Base-by-base conservation (phyloP, 2,329 filamentous ascomycete species). In the Pleurostoma richardsiae region DNA sequence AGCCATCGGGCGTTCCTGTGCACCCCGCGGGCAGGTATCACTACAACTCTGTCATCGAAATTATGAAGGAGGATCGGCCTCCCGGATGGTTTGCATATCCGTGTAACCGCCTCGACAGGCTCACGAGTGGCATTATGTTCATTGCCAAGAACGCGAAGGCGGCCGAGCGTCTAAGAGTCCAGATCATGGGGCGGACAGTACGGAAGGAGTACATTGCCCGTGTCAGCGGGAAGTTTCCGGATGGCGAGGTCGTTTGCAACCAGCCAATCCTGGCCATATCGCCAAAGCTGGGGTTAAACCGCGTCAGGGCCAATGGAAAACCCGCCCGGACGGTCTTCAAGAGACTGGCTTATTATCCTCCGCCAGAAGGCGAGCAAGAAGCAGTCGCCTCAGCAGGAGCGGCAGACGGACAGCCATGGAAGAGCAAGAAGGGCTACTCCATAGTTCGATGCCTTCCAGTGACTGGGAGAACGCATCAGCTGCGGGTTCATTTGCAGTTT, bases 91-190 rank as follows among this genome's bases (percentile, higher is more conserved):
- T 76, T 44, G 77, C 81, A 2, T 68, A 80, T 51, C 82, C 94
- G 0, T 97, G 92, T 70, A 96, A 99, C 60, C 78, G 94, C n/a
- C 80, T 99, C 29, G 94, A 99, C 63, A 78, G 94, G 44, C 71
- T 99, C 57, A 99, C 94, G 0, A 96, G 90, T 57, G 94, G 94
- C 42, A 88, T 99, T 62, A 97, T 99, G 92, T 99, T 99, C 65
- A 84, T 99, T 56, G 94, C 86, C 29, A 99, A 99, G 69, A 83
- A 88, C 52, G 76, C 84, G 36, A 80, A 83, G 58, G 88, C 88
- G 0, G 92, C 94, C 1, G 89, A 92, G 53, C 74, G 76, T 30
- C 77, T 99, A 55, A 83, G 85, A 46, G 70, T 76, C 39, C 87
- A 96, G 65, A 88, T 99, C 49, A 80, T 83, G 54, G 79, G 79